Conservation (phyloP, 2,329 filamentous ascomycete genomes). For the Fusarium sp. region DNA sequence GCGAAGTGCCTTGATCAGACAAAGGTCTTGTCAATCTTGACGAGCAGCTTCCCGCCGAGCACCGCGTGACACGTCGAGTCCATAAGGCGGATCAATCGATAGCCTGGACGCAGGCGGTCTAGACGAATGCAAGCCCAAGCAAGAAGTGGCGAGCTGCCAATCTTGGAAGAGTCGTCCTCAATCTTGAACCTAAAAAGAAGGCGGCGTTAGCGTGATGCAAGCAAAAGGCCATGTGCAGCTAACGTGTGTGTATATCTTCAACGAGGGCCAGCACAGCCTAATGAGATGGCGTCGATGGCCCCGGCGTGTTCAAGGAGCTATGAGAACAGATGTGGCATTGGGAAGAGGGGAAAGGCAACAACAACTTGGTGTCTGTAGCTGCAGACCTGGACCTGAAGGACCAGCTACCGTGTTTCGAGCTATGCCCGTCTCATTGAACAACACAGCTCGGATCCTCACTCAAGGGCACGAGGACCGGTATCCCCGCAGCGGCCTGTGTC, state of each 20-base stretch:
- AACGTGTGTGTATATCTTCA: conserved; percentile 8
- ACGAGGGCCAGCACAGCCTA: background rate
- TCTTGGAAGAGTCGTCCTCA: conserved; percentile 57
- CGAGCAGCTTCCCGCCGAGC: conserved; percentile 60
- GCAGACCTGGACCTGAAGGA: background rate
- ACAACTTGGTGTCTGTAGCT: background rate
- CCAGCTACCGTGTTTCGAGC: background rate
- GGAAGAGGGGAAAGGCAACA: background rate
- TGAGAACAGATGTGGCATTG: background rate
- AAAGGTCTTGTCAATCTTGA: conserved; percentile 62
- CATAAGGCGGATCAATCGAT: conserved; percentile 64
- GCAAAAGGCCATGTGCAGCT: conserved; percentile 9
- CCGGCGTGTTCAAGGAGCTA: background rate
- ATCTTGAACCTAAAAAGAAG: conserved; percentile 60
- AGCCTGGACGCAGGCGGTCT: conserved; percentile 65
- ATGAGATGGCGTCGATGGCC: background rate
- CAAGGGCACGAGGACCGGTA: conserved; percentile 3
- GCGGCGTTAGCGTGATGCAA: conserved; percentile 32
- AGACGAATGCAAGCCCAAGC: conserved; percentile 70
- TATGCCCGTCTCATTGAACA: background rate
- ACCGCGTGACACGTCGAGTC: conserved; percentile 58
- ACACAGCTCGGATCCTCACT: background rate
- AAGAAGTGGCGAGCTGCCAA: conserved; percentile 53
- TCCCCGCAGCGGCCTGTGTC: conserved; percentile 3
- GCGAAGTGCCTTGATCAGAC: conserved; percentile 40